Conservation (phyloP, 768 basidiomycete species). For the Kondoa subrosea region DNA sequence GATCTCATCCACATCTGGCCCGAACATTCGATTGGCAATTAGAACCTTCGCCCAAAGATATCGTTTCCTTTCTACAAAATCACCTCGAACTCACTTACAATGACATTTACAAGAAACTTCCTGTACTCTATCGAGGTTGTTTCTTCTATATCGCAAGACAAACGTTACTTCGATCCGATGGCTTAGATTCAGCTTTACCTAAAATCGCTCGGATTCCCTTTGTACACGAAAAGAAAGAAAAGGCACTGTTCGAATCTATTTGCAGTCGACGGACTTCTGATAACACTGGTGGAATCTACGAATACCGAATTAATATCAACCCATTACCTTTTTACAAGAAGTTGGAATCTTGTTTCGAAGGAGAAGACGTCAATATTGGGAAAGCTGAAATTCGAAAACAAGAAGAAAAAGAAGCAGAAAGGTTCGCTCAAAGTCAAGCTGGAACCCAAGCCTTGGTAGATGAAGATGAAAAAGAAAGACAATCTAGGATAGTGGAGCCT, state of each 20-base stretch:
- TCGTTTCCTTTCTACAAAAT: not conserved
- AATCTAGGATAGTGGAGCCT: not conserved
- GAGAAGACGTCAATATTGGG: not conserved
- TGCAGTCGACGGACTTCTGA: not conserved
- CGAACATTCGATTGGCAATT: not conserved
- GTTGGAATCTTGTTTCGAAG: not conserved
- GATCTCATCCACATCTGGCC: not conserved
- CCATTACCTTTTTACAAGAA: not conserved
- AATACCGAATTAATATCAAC: not conserved
- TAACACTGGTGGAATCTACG: not conserved
- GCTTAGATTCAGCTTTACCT: not conserved
- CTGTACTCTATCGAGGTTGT: not conserved
- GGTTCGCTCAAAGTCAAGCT: not conserved
- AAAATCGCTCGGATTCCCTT: not conserved
- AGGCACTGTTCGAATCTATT: not conserved
- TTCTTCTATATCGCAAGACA: not conserved
- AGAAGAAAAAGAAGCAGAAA: not conserved
- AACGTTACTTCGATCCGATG: not conserved
- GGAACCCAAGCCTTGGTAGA: not conserved
- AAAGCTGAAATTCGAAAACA: not conserved
- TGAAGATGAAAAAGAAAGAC: not conserved
- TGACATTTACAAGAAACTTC: not conserved
- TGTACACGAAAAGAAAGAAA: no score
- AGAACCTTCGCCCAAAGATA: not conserved
- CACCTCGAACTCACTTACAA: not conserved